phyloP scores from a whole-genome alignment of 1,284 basidiomycete genomes.

The Polyporus tsugae region DNA sequence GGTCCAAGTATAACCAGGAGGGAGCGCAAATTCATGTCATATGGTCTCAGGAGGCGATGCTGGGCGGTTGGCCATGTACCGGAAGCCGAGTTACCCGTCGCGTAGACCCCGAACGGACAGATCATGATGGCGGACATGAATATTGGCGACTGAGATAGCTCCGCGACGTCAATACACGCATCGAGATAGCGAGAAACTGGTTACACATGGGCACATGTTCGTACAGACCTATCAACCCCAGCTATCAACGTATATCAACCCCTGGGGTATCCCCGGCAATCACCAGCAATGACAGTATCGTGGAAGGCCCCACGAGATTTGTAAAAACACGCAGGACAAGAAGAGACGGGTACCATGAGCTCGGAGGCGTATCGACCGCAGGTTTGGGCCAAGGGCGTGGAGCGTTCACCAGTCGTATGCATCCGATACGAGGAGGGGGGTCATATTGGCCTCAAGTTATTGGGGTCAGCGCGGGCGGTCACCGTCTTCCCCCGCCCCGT shows the following conservation, averaged over 20 bases:
- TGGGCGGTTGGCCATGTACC: background rate
- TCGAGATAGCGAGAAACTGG: background rate
- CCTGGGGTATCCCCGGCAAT: background rate
- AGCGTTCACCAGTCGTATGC: background rate
- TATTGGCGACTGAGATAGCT: background rate
- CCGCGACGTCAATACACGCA: background rate
- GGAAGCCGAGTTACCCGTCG: background rate
- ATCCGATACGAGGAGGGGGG: background rate
- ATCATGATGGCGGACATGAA: conserved; percentile 5
- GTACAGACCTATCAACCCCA: background rate
- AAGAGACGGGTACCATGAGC: background rate
- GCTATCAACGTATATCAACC: background rate
- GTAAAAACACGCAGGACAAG: background rate
- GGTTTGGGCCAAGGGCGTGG: background rate
- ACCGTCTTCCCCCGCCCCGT: background rate
- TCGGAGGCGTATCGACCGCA: background rate
- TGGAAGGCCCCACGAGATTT: background rate
- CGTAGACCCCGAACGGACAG: background rate
- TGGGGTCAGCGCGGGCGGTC: background rate
- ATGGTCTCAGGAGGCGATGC: conserved; percentile 6
- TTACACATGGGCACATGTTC: conserved; percentile 4
- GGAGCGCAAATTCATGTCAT: background rate
- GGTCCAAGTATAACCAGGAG: conserved; percentile 13
- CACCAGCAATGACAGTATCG: conserved; percentile 2
- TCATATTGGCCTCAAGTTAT: background rate